These are phyloP conservation scores for Botrytis deweyae DNA, from an alignment of 2,329 filamentous ascomycete species.

Conservation along the genomic window DNA sequence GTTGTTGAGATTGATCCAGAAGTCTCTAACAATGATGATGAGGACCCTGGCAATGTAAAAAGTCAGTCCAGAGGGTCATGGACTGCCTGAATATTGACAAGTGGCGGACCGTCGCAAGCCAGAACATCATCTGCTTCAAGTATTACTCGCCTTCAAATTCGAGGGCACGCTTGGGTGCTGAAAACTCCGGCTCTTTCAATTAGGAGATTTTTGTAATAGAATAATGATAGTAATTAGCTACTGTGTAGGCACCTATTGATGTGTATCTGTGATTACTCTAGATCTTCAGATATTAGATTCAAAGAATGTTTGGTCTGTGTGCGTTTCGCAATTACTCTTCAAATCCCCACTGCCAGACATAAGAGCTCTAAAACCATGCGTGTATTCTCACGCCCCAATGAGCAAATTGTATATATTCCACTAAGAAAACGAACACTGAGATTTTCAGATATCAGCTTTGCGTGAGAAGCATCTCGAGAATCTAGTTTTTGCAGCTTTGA, in stretches of 20 bases:
- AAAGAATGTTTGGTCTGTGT: background rate
- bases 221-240: background rate
- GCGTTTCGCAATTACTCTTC: background rate
- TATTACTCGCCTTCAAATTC: background rate
- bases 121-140: background rate
- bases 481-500: background rate
- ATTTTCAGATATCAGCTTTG: background rate
- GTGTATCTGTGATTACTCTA: background rate
- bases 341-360: background rate
- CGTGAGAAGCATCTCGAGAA: background rate
- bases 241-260: background rate
- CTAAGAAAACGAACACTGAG: background rate
- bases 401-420: background rate
- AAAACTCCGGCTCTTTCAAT: background rate
- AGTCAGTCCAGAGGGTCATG: background rate
- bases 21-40: background rate
- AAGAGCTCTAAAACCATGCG: background rate
- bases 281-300: background rate
- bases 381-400: rapidly evolving
- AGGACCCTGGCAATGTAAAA: background rate
- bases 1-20: background rate
- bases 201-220: background rate
- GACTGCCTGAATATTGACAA: no score
- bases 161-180: background rate
- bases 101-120: no score